A percentile compares a stretch with the other conserved stretches of the same genome.
Conservation (phyloP, 805 yeast species). For the Myxozyma sirexii region DNA sequence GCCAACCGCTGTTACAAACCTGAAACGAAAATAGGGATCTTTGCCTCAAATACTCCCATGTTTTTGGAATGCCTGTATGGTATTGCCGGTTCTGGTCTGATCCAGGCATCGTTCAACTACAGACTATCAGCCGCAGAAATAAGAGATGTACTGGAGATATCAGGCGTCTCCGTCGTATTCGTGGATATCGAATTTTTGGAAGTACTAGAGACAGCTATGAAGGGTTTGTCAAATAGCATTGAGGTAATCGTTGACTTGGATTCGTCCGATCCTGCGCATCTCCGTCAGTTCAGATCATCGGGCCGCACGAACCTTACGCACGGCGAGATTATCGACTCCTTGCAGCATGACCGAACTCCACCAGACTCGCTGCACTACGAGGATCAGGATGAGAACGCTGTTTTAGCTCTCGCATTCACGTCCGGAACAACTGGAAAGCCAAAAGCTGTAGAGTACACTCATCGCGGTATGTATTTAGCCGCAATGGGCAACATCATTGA, state of each 20-base stretch:
- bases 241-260: conserved; percentile 34
- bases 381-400: conserved; percentile 28
- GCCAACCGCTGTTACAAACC: conserved; percentile 32
- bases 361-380: conserved; percentile 28
- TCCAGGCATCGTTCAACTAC: conserved; percentile 43
- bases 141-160: conserved; percentile 39
- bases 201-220: conserved; percentile 33
- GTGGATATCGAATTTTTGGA: conserved; percentile 22
- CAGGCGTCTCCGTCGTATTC: conserved; percentile 28
- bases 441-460: conserved; percentile 46
- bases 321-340: conserved; percentile 18
- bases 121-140: conserved; percentile 41
- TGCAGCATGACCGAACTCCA: conserved; percentile 11
- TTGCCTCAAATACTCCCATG: conserved; percentile 45
- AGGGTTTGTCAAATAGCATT: background rate
- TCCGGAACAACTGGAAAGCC: conserved; percentile 46
- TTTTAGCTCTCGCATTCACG: conserved; percentile 39
- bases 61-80: conserved; percentile 44
- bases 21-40: conserved; percentile 39
- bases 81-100: conserved; percentile 42
- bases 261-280: conserved; percentile 18
- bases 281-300: conserved; percentile 3
- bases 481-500: conserved; percentile 42
- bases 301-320: conserved; percentile 2
- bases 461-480: conserved; percentile 42